Base-by-base conservation (phyloP, 257 asterid species). In the Apocynum venetum region DNA sequence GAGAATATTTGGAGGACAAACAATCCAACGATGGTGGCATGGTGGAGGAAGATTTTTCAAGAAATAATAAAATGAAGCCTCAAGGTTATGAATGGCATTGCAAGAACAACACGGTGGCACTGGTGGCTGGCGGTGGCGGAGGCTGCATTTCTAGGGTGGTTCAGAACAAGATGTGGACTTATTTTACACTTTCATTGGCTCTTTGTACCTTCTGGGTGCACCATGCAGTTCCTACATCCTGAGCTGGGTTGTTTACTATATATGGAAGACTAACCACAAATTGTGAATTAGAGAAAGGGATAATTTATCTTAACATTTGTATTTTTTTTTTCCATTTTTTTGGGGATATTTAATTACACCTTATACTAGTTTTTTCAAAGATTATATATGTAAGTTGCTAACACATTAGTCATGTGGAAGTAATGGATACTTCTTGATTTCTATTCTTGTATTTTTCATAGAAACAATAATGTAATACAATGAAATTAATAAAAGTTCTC, bases 131-230 rank as follows among this genome's bases (percentile, higher is more conserved):
- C 2, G 47, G 25, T 2, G 67, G 20, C 19, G 56, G 78, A 51
- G 61, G 74, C 17, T 38, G 72, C 43, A 71, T 67, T 19, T n/a
- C 67, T 35, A 65, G 38, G 47, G 61, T 46, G 35, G 78, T 40
- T 77, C 79, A 81, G 15, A 66, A 71, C 73, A 77, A 57, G 79
- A 77, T 77, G 13, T 82, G 86, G 84, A 76, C 82, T 61, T 79
- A 77, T 72, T 65, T 85, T 17, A 82, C 88, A 9, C 77, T 82
- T 73, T 75, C 79, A 1, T 74, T 77, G 78, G 88, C 83, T 5
- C 83, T 82, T 4, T 85, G 81, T 76, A 79, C 86, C 46, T 64
- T 85, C 74, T 85, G 88, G 86, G 36, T 80, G 64, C 84, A 80
- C 77, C 80, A 70, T 20, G 77, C 56, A 56, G 73, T 74, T 40